Conservation (phyloP, 2,329 filamentous ascomycete genomes). For the Aspergillus caelatus region DNA sequence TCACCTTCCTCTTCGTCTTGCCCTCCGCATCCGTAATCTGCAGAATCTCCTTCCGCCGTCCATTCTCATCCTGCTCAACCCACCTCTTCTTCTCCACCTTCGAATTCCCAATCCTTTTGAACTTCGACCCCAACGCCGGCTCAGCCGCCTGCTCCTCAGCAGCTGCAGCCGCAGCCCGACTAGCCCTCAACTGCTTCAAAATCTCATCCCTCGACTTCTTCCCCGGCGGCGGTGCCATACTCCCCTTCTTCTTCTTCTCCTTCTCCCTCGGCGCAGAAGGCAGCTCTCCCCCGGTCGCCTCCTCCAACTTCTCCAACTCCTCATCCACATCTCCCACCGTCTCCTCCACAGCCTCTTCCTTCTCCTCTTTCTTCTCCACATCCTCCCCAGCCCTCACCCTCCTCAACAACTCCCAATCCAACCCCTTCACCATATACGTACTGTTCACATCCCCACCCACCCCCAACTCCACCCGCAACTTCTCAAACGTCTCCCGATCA, state of each 20-base stretch:
- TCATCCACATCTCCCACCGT: conserved; percentile 63
- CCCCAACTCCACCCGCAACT: conserved; percentile 70
- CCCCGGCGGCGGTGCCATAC: conserved; percentile 45
- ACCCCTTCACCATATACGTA: conserved; percentile 87
- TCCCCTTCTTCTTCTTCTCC: conserved; percentile 58
- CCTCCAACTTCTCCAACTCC: conserved; percentile 53
- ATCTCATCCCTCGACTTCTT: conserved; percentile 63
- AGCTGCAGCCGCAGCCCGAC: conserved; percentile 44
- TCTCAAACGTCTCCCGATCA: conserved; percentile 76
- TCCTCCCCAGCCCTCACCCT: conserved; percentile 55
- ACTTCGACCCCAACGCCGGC: conserved; percentile 56
- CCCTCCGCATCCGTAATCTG: conserved; percentile 62
- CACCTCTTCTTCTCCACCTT: conserved; percentile 54
- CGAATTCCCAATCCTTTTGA: conserved; percentile 54
- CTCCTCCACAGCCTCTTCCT: conserved; percentile 28
- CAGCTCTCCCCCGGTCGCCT: conserved; percentile 38
- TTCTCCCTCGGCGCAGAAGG: conserved; percentile 36
- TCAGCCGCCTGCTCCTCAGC: conserved; percentile 33
- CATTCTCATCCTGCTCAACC: conserved; percentile 58
- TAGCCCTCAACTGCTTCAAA: conserved; percentile 60
- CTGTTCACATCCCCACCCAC: conserved; percentile 77
- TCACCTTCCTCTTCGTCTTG: conserved; percentile 63
- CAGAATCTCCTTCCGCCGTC: conserved; percentile 59
- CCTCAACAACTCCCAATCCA: conserved; percentile 75
- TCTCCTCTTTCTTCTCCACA: conserved; percentile 45